These are phyloP conservation scores for Amylocystis lapponica DNA, from an alignment of 768 basidiomycete genomes.

Conservation along the genomic window DNA sequence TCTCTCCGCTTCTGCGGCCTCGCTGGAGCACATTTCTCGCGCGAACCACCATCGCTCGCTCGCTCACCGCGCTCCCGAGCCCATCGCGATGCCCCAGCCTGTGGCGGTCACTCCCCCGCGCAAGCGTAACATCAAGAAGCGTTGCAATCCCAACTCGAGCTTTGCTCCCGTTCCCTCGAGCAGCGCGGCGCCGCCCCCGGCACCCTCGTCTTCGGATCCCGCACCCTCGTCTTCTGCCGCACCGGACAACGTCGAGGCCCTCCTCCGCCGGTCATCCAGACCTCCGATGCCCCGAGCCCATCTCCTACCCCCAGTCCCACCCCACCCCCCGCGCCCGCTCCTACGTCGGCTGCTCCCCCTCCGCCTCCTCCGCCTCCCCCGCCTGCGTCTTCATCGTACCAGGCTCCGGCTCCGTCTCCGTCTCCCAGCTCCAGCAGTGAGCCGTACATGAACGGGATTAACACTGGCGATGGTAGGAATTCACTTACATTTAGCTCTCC, in stretches of 20 bases:
- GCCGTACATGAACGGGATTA: constrained; percentile 7
- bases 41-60: constrained; percentile 2
- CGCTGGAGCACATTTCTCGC: constrained; percentile 1
- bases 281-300: neutral
- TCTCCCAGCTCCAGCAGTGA: constrained; percentile 6
- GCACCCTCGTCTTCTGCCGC: neutral
- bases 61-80: neutral
- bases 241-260: neutral
- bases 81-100: neutral
- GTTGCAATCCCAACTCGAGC: constrained; percentile 4
- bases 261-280: too few relatives aligned
- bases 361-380: constrained; percentile 4
- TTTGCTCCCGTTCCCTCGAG: constrained; percentile 29
- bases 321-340: neutral
- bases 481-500: neutral
- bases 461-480: constrained; percentile 20
- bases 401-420: constrained; percentile 12
- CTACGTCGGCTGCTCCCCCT: constrained; percentile 1
- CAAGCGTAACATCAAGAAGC: constrained; percentile 6
- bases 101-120: constrained; percentile 4
- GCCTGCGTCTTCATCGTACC: constrained; percentile 8
- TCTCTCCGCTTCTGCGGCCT: constrained; percentile 2
- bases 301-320: neutral
- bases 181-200: constrained; percentile 13
- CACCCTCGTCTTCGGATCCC: neutral